These are phyloP conservation scores for Furcasterigmium furcatum DNA, from an alignment of 2,329 filamentous ascomycete genomes.

Conservation along the genomic window DNA sequence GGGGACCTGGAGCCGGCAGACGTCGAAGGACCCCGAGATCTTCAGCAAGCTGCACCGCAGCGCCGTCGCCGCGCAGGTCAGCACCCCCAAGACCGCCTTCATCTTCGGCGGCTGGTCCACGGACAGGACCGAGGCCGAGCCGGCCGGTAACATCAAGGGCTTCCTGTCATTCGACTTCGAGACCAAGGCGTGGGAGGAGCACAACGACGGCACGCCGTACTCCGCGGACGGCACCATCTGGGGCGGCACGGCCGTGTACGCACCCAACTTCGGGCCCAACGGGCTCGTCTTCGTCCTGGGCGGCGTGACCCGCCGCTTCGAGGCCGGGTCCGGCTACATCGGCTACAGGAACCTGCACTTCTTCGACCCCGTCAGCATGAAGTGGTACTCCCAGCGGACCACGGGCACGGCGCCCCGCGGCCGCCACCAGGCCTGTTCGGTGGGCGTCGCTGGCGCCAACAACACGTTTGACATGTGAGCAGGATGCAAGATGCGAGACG, in stretches of 20 bases:
- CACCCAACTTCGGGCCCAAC: slow-evolving; percentile 7
- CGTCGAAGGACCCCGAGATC: slow-evolving; percentile 3
- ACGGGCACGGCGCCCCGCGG: slow-evolving; percentile 7
- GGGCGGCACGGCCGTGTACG: slow-evolving; percentile 4
- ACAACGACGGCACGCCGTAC: slow-evolving; percentile 5
- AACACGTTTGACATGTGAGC: slow-evolving; percentile 13
- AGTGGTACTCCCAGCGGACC: slow-evolving; percentile 9
- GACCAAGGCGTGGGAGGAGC: slow-evolving; percentile 7
- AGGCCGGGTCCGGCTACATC: neutral
- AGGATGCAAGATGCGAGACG: neutral
- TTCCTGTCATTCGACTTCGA: slow-evolving; percentile 8
- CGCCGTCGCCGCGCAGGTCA: slow-evolving; percentile 4
- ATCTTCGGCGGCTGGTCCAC: slow-evolving; percentile 8
- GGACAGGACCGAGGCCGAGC: slow-evolving; percentile 2
- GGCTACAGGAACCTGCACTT: slow-evolving; percentile 12
- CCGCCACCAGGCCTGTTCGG: slow-evolving; percentile 5
- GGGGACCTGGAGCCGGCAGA: slow-evolving; percentile 4
- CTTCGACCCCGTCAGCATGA: slow-evolving; percentile 7
- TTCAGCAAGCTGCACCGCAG: slow-evolving; percentile 2
- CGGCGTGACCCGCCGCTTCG: neutral
- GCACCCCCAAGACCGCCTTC: slow-evolving; percentile 5
- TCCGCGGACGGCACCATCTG: slow-evolving; percentile 4
- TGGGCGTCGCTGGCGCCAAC: slow-evolving; percentile 6
- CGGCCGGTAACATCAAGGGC: slow-evolving; percentile 2
- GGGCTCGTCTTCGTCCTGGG: slow-evolving; percentile 9